These are phyloP conservation scores for Moniliophthora roreri DNA, from an alignment of 1,284 basidiomycete species.

Conservation along the genomic window DNA sequence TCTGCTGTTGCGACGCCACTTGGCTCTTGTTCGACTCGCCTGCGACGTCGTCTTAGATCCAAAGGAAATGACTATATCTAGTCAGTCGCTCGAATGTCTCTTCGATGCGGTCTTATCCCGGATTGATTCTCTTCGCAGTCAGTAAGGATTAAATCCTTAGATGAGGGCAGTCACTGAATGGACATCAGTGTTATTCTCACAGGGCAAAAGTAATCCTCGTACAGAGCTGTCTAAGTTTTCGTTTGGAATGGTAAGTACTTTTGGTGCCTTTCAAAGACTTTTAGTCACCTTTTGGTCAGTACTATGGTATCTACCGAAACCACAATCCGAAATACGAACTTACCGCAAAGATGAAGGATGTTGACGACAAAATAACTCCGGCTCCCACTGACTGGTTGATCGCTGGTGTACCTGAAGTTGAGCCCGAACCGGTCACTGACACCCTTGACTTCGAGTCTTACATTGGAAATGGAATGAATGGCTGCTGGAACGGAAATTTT, in stretches of 20 bases:
- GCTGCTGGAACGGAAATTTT: constrained; percentile 12
- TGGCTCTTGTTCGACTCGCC: constrained; percentile 3
- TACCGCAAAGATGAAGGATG: not conserved
- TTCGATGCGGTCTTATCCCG: constrained; percentile 7
- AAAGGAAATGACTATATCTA: constrained; percentile 5
- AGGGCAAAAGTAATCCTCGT: too few relatives aligned
- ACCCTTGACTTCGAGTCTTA: constrained; percentile 2
- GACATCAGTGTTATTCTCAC: not conserved
- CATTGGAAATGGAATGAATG: constrained; percentile 5
- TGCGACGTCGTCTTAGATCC: constrained; percentile 1
- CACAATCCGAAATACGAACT: not conserved
- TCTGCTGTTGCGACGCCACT: constrained; percentile 8
- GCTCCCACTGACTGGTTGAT: not conserved
- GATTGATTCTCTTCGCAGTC: constrained; percentile 1
- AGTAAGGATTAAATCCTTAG: not conserved
- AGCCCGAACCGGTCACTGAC: not conserved
- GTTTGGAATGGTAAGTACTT: constrained; percentile 11
- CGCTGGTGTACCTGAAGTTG: not conserved
- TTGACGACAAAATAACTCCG: too few relatives aligned
- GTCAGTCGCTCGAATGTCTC: constrained; percentile 2
- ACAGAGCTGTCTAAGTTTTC: constrained; percentile 3
- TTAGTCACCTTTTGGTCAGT: not conserved
- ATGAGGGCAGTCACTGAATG: not conserved
- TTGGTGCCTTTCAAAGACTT: not conserved
- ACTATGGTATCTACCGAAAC: not conserved